phyloP scores from a whole-genome alignment of 225 moss, liverwort and hornwort species.

The Straminergon stramineum region DNA sequence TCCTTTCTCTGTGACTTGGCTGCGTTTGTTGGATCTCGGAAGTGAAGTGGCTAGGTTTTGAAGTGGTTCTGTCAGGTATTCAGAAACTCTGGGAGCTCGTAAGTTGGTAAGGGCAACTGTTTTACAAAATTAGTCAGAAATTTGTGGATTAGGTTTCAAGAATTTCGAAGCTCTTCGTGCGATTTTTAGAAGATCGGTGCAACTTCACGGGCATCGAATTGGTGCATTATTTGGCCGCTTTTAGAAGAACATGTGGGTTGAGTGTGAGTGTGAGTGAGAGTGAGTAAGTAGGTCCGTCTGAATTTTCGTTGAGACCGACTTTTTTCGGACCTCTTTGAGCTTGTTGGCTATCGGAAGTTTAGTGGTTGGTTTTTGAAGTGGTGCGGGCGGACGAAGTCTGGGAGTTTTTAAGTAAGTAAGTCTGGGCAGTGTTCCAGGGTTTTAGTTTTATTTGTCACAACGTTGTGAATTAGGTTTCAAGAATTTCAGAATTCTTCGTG shows the following conservation, averaged over 20 bases:
- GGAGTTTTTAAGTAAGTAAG: neutral
- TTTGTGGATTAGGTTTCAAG: neutral
- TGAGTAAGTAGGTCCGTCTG: neutral
- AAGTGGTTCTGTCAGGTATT: neutral
- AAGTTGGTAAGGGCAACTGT: neutral
- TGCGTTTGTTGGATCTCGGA: neutral
- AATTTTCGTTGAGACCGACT: neutral
- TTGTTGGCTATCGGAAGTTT: neutral
- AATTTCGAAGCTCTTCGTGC: neutral
- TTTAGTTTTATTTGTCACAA: neutral
- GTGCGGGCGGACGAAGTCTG: neutral
- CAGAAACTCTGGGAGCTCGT: neutral
- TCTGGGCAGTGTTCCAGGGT: neutral
- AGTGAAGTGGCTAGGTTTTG: neutral
- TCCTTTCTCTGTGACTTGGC: neutral
- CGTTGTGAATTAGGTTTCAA: neutral
- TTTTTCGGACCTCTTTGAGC: neutral
- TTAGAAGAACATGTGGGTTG: neutral
- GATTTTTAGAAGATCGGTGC: neutral
- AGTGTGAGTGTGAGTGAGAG: neutral
- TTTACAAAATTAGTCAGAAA: neutral
- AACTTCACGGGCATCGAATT: neutral
- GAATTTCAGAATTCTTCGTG: neutral
- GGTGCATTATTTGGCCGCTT: neutral
- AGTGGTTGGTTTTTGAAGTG: neutral